These are phyloP conservation scores for Cynara cardunculus DNA, from an alignment of 129 eudicot species.

Conservation along the genomic window DNA sequence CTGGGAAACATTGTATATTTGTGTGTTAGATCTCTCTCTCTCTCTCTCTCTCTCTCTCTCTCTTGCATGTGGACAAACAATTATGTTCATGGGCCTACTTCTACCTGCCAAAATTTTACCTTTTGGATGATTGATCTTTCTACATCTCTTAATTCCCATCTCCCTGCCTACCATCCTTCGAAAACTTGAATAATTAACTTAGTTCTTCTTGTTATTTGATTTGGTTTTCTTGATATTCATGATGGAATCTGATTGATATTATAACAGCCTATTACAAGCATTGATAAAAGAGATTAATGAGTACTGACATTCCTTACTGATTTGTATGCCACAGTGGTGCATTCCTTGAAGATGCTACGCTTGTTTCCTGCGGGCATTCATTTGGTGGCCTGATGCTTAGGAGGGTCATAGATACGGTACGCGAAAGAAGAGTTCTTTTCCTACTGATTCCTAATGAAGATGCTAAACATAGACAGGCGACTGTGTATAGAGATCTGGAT, in stretches of 20 bases:
- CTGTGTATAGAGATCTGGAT: background rate
- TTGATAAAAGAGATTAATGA: background rate
- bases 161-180: background rate
- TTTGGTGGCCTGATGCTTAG: slow-evolving; percentile 77
- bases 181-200: background rate
- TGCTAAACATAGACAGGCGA: background rate
- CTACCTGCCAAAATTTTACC: background rate
- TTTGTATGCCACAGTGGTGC: slow-evolving; percentile 43
- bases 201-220: background rate
- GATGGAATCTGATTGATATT: background rate
- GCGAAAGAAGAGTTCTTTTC: slow-evolving; percentile 6
- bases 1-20: background rate
- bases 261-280: background rate
- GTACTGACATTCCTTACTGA: background rate
- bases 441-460: background rate
- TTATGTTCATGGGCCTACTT: background rate
- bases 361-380: slow-evolving; percentile 79
- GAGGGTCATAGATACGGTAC: slow-evolving; percentile 61
- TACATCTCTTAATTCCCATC: background rate
- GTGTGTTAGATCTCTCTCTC: background rate
- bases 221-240: background rate
- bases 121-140: background rate
- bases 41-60: too few species aligned
- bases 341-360: slow-evolving; percentile 78
- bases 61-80: background rate